Base-by-base conservation (phyloP, 805 yeast species). In the Candida fluviatilis region DNA sequence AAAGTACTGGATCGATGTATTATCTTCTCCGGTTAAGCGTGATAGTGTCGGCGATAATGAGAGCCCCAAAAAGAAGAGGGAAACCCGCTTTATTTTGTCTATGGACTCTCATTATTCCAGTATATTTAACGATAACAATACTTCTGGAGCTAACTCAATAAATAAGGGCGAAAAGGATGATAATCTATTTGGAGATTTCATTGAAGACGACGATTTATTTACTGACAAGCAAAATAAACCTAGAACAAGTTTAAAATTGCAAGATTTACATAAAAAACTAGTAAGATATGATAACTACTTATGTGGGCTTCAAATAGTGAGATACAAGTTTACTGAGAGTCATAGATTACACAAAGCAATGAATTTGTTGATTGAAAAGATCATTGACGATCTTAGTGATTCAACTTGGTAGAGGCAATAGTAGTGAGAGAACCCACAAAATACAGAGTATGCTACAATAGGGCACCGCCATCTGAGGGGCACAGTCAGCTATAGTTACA, bases 41-140 rank as follows among this genome's bases (percentile, higher is more conserved):
- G 25, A 4, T 12, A 10, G 18, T 18, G 13, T 11, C 11, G 32
- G 31, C 11, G 15, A 33, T 5, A 15, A 7, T n/a, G 23, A 12
- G 6, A 19, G 4, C 16, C 16, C 11, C 5, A 3, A 7, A 18
- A 26, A 13, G 18, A 19, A 13, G 19, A 18, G 17, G 4, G 46
- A 47, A n/a, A 31, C 18, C 2, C 26, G 28, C 25, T 60, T 57
- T 43, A 37, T 18, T 6, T 31, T 43, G 11, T 33, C 49, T 10
- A 48, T 58, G 40, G 63, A 58, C 28, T 39, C 32, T 18, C 64
- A 61, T 39, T 61, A 51, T 35, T 54, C 60, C 5, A 56, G 56
- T 38, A 56, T 57, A 18, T 55, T 61, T 35, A 50, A 51, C 30
- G 50, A 49, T 34, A 18, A 32, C 4, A 39, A 23, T 13, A 16